phyloP scores from a whole-genome alignment of 2,329 filamentous ascomycete genomes.

The Aureobasidium musti region DNA sequence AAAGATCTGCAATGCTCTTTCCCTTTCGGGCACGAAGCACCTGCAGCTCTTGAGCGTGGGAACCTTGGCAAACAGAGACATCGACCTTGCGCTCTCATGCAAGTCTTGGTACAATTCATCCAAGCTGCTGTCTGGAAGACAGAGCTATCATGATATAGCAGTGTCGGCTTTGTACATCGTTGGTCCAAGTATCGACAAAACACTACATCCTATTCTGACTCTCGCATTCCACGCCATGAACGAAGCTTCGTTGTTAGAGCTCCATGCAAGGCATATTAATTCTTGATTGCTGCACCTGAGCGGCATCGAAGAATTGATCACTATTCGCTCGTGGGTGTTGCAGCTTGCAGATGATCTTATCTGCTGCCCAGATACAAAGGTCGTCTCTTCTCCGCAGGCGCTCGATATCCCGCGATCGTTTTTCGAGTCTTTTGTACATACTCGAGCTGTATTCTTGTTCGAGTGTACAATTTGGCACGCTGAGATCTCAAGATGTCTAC shows the following conservation, averaged over 20 bases:
- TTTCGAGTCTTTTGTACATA: too few relatives aligned
- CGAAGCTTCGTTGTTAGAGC: too few relatives aligned
- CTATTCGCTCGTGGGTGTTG: neutral
- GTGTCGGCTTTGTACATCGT: neutral
- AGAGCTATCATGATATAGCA: neutral
- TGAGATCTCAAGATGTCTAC: too few relatives aligned
- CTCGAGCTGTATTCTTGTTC: too few relatives aligned
- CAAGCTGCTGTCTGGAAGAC: neutral
- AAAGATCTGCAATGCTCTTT: neutral
- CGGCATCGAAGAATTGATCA: neutral
- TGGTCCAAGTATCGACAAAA: too few relatives aligned
- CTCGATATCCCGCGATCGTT: neutral
- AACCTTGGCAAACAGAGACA: neutral
- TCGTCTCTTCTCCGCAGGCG: neutral
- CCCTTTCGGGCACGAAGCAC: neutral
- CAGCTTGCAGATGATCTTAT: neutral
- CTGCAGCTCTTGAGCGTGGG: neutral
- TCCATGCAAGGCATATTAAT: neutral
- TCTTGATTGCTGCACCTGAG: neutral
- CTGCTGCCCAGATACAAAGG: neutral
- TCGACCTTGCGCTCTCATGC: neutral
- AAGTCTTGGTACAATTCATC: too few relatives aligned
- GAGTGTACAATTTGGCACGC: too few relatives aligned
- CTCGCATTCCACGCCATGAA: too few relatives aligned
- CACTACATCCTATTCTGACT: too few relatives aligned